These are phyloP conservation scores for Carex pumila DNA, from an alignment of 176 grass and related monocot genomes.

Conservation along the genomic window DNA sequence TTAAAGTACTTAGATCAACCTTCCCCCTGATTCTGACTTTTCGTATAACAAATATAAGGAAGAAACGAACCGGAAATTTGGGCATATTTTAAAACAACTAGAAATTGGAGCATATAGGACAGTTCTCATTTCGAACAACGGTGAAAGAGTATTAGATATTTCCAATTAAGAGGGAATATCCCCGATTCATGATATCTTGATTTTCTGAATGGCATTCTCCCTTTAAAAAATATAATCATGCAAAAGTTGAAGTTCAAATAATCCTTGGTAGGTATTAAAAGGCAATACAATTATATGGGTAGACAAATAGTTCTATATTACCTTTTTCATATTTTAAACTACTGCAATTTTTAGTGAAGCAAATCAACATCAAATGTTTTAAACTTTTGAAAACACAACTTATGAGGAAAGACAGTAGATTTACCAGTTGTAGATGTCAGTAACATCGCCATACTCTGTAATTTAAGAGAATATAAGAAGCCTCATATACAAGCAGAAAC, in stretches of 20 bases:
- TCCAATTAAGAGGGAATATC: background rate
- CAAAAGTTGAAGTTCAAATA: background rate
- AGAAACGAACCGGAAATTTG: background rate
- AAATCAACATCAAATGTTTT: background rate
- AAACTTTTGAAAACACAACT: background rate
- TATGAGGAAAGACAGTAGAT: conserved; percentile 19
- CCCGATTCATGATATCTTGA: background rate
- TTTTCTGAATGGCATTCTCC: background rate
- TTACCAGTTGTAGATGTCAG: conserved; percentile 96
- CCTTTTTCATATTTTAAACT: background rate
- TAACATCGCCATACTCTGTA: conserved; percentile 91
- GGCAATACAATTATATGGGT: background rate
- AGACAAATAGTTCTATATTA: background rate
- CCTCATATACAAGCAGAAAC: conserved; percentile 6
- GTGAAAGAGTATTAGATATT: background rate
- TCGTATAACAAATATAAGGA: background rate
- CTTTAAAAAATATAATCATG: background rate
- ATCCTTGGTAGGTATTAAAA: background rate
- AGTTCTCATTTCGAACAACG: background rate
- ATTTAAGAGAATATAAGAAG: conserved; percentile 22
- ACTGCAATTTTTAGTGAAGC: background rate
- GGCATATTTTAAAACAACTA: background rate
- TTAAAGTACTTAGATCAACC: background rate
- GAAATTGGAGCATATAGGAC: background rate
- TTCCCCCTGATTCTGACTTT: background rate